Percentiles rank a stretch among this genome's conserved stretches.
phyloP scores from a whole-genome alignment of 495 filamentous ascomycete genomes.

The Elaphomyces granulatus region DNA sequence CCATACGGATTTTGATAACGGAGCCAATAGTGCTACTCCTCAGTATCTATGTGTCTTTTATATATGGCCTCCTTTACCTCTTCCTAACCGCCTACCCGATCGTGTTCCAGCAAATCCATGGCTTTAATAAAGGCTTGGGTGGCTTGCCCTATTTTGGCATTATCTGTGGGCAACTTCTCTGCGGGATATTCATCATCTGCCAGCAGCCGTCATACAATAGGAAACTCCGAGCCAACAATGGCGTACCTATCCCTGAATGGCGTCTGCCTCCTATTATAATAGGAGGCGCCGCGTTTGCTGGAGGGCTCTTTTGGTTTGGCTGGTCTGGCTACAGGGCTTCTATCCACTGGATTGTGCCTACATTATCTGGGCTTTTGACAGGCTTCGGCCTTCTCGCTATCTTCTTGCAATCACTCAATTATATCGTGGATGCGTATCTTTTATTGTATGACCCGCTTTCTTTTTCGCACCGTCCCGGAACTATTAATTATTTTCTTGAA shows the following conservation, averaged over 20 bases:
- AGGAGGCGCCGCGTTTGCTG: conserved; percentile 59
- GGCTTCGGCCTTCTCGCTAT: conserved; percentile 59
- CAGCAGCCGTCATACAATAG: conserved; percentile 47
- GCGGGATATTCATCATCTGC: conserved; percentile 47
- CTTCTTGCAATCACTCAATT: conserved; percentile 73
- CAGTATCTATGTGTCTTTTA: conserved; percentile 69
- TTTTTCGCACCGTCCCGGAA: conserved; percentile 35
- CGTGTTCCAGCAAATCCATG: conserved; percentile 60
- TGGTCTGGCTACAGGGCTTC: conserved; percentile 53
- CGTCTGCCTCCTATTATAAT: conserved; percentile 65
- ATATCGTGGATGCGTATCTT: conserved; percentile 77
- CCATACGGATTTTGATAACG: conserved; percentile 59
- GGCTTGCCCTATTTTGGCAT: conserved; percentile 76
- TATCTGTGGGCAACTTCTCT: conserved; percentile 55
- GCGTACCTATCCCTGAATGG: conserved; percentile 70
- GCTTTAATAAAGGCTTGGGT: conserved; percentile 48
- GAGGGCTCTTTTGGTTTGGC: conserved; percentile 74
- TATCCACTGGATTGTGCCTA: conserved; percentile 75
- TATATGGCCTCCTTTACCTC: conserved; percentile 70
- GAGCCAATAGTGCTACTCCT: conserved; percentile 68
- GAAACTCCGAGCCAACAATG: conserved; percentile 60
- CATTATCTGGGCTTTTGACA: conserved; percentile 48
- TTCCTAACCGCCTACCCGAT: conserved; percentile 72
- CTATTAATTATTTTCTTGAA: too few relatives aligned
- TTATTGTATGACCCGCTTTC: conserved; percentile 50